A percentile compares a stretch with the other conserved stretches of the same genome.
Conservation (phyloP, 768 basidiomycete genomes). For the Mycena filopes region DNA sequence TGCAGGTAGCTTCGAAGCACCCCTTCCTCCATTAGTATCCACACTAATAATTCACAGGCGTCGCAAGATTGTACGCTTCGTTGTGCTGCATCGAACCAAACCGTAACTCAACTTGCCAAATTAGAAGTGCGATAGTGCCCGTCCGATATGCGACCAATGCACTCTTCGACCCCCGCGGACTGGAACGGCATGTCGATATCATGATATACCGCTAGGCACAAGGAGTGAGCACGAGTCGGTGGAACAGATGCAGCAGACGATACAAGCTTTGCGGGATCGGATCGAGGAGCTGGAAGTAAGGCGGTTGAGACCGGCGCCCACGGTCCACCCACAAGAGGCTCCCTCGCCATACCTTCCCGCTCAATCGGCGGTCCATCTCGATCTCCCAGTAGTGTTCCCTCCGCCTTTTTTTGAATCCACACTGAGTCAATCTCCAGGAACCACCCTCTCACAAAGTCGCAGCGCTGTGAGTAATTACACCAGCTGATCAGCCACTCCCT, state of each 20-base stretch:
- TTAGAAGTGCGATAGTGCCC: conserved; percentile 25
- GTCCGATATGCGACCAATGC: conserved; percentile 23
- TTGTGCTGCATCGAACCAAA: too few species aligned
- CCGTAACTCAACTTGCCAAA: too few species aligned
- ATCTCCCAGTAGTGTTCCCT: too few species aligned
- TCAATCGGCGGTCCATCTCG: too few species aligned
- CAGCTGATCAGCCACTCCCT: too few species aligned
- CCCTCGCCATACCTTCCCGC: neutral
- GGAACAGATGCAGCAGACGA: conserved; percentile 22
- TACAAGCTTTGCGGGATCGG: neutral
- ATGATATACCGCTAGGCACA: too few species aligned
- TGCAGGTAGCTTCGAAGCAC: too few species aligned
- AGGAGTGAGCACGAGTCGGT: neutral
- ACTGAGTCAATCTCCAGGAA: neutral
- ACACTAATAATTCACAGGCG: too few species aligned
- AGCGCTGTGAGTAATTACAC: neutral
- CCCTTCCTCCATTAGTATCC: too few species aligned
- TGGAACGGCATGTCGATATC: conserved; percentile 14
- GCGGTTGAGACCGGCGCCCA: too few species aligned
- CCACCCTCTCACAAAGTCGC: neutral
- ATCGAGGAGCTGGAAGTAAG: conserved; percentile 25
- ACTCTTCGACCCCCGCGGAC: conserved; percentile 18
- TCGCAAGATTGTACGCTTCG: too few species aligned
- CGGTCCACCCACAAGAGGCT: too few species aligned
- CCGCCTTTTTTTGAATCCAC: neutral